Evolutionary conservation across 78 protist species (phyloP).

Genomic region (Speleostelium caveatum): DNA sequence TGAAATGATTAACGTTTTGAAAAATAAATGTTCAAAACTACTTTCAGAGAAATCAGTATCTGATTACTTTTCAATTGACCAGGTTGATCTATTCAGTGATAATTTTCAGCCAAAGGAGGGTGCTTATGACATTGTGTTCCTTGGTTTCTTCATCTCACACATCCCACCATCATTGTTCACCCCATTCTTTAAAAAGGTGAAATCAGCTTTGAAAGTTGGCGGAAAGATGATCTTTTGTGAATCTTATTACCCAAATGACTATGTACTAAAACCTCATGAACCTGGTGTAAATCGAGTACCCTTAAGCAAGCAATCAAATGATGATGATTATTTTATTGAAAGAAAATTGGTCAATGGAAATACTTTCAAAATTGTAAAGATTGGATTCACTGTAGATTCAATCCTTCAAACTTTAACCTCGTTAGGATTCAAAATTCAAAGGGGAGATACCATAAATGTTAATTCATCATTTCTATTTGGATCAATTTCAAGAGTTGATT

Average conservation of each 20-base stretch:
- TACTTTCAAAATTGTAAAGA: conserved; percentile 11
- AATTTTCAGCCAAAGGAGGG: conserved; percentile 2
- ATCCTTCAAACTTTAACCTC: not conserved
- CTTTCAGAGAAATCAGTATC: not conserved
- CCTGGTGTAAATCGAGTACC: not conserved
- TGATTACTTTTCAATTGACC: conserved; percentile 3
- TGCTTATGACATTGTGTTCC: conserved; percentile 36
- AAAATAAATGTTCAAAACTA: not conserved
- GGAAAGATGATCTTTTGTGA: conserved; percentile 37
- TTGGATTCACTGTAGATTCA: conserved; percentile 40
- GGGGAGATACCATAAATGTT: conserved; percentile 10
- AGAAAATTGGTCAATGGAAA: conserved; percentile 34
- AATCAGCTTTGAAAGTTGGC: not conserved
- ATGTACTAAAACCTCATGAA: conserved; percentile 21
- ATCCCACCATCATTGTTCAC: conserved; percentile 43
- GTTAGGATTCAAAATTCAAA: conserved; percentile 25
- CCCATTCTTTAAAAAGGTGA: conserved; percentile 20
- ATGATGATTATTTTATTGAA: conserved; percentile 21
- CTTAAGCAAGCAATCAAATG: not conserved
- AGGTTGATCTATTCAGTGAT: conserved; percentile 30
- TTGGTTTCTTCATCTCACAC: conserved; percentile 46
- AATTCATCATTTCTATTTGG: conserved; percentile 40
- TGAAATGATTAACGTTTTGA: conserved; percentile 23
- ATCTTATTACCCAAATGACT: conserved; percentile 12
- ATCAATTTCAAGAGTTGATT: conserved; percentile 22